Evolutionary conservation across 345 rosid species (phyloP).

Genomic region (Acer yangbiense): DNA sequence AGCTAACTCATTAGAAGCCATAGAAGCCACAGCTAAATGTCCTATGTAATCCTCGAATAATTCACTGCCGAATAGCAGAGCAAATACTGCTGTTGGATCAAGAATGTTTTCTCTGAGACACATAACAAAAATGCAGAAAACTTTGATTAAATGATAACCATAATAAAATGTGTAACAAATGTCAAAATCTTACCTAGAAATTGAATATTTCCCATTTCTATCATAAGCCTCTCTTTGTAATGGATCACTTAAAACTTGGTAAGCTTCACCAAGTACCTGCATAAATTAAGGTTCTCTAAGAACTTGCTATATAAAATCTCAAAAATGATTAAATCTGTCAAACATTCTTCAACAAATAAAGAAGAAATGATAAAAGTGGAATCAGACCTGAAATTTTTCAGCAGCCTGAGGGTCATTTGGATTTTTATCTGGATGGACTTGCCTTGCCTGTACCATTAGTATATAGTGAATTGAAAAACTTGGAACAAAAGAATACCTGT

Average conservation of each 20-base stretch:
- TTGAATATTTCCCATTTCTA: conserved; percentile 52
- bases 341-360: too few species aligned
- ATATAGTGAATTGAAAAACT: background rate
- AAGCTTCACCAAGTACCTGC: conserved; percentile 76
- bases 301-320: too few species aligned
- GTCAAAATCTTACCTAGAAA: conserved; percentile 47
- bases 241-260: conserved; percentile 73
- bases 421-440: conserved; percentile 85
- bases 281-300: conserved; percentile 5
- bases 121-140: background rate
- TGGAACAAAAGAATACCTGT: background rate
- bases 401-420: conserved; percentile 72
- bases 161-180: background rate
- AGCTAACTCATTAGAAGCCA: conserved; percentile 80
- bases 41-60: conserved; percentile 92
- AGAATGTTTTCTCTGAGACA: conserved; percentile 74
- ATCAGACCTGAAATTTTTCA: conserved; percentile 61
- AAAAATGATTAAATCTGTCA: too few species aligned
- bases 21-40: conserved; percentile 82
- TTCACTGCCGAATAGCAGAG: conserved; percentile 96
- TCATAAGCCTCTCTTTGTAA: conserved; percentile 63
- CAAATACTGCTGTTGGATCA: conserved; percentile 85
- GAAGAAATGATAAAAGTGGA: background rate
- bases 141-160: too few species aligned
- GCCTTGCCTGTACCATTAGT: conserved; percentile 55